These are phyloP conservation scores for Apiospora arundinis DNA, from an alignment of 2,329 filamentous ascomycete species.

Conservation along the genomic window DNA sequence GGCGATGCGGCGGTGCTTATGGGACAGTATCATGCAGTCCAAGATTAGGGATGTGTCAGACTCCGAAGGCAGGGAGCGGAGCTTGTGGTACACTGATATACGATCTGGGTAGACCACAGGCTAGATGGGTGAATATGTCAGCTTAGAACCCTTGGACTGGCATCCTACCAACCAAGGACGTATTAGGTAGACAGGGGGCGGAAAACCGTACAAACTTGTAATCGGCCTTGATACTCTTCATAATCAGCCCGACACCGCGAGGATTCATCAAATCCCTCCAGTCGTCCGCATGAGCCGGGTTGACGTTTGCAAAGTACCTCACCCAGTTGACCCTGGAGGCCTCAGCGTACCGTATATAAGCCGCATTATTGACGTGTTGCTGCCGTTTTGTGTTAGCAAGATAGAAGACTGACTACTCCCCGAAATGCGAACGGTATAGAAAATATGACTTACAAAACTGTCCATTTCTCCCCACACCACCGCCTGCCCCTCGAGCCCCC, in stretches of 20 bases:
- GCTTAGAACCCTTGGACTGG: neutral
- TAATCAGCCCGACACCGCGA: constrained; percentile 72
- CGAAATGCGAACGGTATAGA: neutral
- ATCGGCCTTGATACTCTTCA: constrained; percentile 80
- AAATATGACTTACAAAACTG: constrained; percentile 45
- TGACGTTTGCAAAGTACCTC: constrained; percentile 69
- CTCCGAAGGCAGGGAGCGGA: constrained; percentile 58
- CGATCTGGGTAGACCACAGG: constrained; percentile 85
- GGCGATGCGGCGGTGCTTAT: constrained; percentile 73
- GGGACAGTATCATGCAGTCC: constrained; percentile 74
- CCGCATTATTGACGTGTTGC: constrained; percentile 88
- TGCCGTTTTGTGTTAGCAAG: constrained; percentile 26
- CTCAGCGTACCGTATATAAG: constrained; percentile 85
- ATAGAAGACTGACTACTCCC: neutral
- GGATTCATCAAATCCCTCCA: constrained; percentile 77
- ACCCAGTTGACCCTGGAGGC: constrained; percentile 81
- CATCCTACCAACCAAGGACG: too few species aligned
- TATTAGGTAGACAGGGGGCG: neutral
- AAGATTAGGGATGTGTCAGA: constrained; percentile 59
- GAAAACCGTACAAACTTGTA: constrained; percentile 79
- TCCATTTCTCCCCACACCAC: constrained; percentile 75
- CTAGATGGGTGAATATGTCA: constrained; percentile 45
- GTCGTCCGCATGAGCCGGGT: constrained; percentile 63
- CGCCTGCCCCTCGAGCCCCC: constrained; percentile 34
- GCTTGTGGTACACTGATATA: constrained; percentile 83